These are phyloP conservation scores for Bruguiera gymnorhiza DNA, from an alignment of 345 rosid genomes.

Conservation along the genomic window DNA sequence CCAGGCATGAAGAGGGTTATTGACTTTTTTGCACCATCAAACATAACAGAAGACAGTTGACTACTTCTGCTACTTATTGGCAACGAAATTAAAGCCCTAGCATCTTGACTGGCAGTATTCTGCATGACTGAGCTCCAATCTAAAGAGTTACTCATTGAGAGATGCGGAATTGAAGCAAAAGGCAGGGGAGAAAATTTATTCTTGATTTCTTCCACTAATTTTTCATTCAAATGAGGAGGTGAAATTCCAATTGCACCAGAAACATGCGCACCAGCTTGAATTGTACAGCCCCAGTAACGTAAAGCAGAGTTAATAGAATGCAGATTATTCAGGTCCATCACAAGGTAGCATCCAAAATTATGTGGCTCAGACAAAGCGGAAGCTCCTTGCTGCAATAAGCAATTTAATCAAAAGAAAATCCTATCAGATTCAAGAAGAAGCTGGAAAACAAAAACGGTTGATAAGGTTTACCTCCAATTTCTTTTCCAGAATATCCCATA, in stretches of 20 bases:
- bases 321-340: constrained; percentile 62
- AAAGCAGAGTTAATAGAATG: constrained; percentile 60
- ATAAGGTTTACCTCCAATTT: constrained; percentile 58
- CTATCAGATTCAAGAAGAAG: constrained; percentile 1
- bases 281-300: constrained; percentile 76
- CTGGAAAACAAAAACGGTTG: neutral
- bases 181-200: constrained; percentile 58
- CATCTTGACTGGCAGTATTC: constrained; percentile 36
- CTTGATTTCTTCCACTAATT: constrained; percentile 32
- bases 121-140: constrained; percentile 58
- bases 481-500: constrained; percentile 70
- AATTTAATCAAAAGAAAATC: constrained; percentile 20
- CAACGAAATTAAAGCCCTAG: constrained; percentile 48
- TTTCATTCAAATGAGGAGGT: constrained; percentile 28
- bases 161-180: constrained; percentile 51
- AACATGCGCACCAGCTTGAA: constrained; percentile 75
- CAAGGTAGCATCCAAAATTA: constrained; percentile 47
- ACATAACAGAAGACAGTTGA: constrained; percentile 43
- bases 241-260: constrained; percentile 58
- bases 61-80: constrained; percentile 25
- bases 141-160: constrained; percentile 31
- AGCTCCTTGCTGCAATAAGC: constrained; percentile 27
- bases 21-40: constrained; percentile 51
- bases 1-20: constrained; percentile 89
- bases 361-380: constrained; percentile 20